phyloP scores from a whole-genome alignment of 192 early-diverging fungal genomes.

The Linderina pennispora region DNA sequence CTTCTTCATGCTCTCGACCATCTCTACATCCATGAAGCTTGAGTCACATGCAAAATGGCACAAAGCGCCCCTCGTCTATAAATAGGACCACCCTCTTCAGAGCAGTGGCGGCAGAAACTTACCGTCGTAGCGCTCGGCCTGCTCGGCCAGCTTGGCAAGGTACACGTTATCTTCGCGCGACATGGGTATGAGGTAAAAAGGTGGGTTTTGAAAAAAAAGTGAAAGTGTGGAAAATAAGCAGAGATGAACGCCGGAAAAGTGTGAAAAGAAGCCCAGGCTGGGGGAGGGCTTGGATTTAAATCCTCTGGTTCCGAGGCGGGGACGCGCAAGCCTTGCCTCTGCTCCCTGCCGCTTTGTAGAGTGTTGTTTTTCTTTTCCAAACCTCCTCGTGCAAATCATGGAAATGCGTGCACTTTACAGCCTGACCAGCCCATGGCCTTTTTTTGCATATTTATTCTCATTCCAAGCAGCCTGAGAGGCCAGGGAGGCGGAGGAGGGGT shows the following conservation, averaged over 20 bases:
- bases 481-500: no score
- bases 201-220: not conserved
- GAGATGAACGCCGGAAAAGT: not conserved
- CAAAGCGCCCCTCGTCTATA: not conserved
- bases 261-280: not conserved
- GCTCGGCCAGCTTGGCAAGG: conserved; percentile 99
- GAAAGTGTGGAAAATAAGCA: not conserved
- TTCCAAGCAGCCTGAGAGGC: no score
- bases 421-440: no score
- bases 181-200: conserved; percentile 1
- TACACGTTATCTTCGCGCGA: conserved; percentile 79
- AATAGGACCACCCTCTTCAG: not conserved
- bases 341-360: no score
- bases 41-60: conserved; percentile 4
- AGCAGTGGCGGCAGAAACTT: conserved; percentile 22
- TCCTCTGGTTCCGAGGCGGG: no score
- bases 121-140: conserved; percentile 99
- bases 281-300: not conserved
- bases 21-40: conserved; percentile 69
- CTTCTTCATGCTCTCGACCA: conserved; percentile 72
- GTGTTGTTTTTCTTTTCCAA: no score
- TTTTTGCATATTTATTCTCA: no score
- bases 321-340: no score
- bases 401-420: no score
- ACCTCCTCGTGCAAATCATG: no score